These are phyloP conservation scores for Caryopteris hybrid DNA, from an alignment of 305 asterid genomes.

Conservation along the genomic window DNA sequence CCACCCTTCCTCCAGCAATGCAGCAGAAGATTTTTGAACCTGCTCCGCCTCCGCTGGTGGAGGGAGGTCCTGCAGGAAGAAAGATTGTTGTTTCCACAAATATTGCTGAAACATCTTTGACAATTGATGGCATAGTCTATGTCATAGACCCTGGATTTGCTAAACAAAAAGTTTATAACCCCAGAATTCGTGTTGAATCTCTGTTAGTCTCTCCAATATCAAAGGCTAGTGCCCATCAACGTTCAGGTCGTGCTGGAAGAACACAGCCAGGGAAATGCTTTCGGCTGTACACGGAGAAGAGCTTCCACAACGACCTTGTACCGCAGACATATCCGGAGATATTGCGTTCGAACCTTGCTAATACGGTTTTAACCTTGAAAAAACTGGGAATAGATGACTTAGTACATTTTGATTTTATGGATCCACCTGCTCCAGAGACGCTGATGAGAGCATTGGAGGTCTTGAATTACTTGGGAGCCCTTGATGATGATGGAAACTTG, in stretches of 20 bases:
- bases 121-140: slow-evolving; percentile 95
- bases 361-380: slow-evolving; percentile 86
- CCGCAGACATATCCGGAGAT: slow-evolving; percentile 97
- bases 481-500: slow-evolving; percentile 95
- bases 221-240: slow-evolving; percentile 98
- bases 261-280: slow-evolving; percentile 97
- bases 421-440: slow-evolving; percentile 98
- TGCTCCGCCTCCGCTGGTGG: slow-evolving; percentile 85
- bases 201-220: slow-evolving; percentile 98
- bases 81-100: slow-evolving; percentile 94
- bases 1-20: slow-evolving; percentile 96
- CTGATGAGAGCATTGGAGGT: slow-evolving; percentile 94
- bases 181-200: slow-evolving; percentile 88
- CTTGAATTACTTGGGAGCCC: slow-evolving; percentile 87
- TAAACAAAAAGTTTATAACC: slow-evolving; percentile 89
- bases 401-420: slow-evolving; percentile 98
- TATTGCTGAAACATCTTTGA: slow-evolving; percentile 95
- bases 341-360: slow-evolving; percentile 82
- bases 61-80: slow-evolving; percentile 95
- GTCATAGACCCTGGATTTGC: slow-evolving; percentile 98
- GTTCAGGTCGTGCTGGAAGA: slow-evolving; percentile 99
- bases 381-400: slow-evolving; percentile 88
- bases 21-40: slow-evolving; percentile 96
- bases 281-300: slow-evolving; percentile 88
- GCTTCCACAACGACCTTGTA: slow-evolving; percentile 80